phyloP scores from a whole-genome alignment of 192 early-diverging fungal species.

The Backusella luteola region DNA sequence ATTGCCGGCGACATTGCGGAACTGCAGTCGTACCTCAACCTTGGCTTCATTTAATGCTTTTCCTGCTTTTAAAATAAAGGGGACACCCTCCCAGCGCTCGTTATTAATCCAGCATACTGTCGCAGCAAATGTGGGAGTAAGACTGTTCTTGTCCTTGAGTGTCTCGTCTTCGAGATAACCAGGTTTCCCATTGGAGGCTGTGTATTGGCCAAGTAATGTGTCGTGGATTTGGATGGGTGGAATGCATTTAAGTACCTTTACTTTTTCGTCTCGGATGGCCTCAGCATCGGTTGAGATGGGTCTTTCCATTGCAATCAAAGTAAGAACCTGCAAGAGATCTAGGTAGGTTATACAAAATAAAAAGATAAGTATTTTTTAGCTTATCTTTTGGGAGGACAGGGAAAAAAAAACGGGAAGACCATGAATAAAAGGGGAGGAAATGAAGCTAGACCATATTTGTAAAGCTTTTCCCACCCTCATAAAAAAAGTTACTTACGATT shows the following conservation, averaged over 20 bases:
- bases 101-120: constrained; percentile 87
- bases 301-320: constrained; percentile 93
- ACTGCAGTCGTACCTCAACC: constrained; percentile 94
- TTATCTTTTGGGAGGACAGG: not conserved
- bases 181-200: constrained; percentile 76
- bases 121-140: constrained; percentile 90
- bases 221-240: constrained; percentile 76
- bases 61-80: constrained; percentile 85
- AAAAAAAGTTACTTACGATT: constrained; percentile 44
- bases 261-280: constrained; percentile 95
- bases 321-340: constrained; percentile 87
- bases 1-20: constrained; percentile 85
- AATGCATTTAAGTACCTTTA: constrained; percentile 76
- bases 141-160: constrained; percentile 69
- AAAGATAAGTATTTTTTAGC: not conserved
- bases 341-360: not conserved
- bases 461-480: not conserved
- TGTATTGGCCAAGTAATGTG: constrained; percentile 90
- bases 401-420: not conserved
- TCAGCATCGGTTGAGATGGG: constrained; percentile 86
- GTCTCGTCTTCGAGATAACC: constrained; percentile 93
- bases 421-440: not conserved
- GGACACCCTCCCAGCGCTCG: constrained; percentile 93
- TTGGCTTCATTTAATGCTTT: constrained; percentile 93
- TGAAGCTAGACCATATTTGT: not conserved